These are phyloP conservation scores for Aphanomyces cochlioides DNA, from an alignment of 352 stramenopile genomes.

Conservation along the genomic window DNA sequence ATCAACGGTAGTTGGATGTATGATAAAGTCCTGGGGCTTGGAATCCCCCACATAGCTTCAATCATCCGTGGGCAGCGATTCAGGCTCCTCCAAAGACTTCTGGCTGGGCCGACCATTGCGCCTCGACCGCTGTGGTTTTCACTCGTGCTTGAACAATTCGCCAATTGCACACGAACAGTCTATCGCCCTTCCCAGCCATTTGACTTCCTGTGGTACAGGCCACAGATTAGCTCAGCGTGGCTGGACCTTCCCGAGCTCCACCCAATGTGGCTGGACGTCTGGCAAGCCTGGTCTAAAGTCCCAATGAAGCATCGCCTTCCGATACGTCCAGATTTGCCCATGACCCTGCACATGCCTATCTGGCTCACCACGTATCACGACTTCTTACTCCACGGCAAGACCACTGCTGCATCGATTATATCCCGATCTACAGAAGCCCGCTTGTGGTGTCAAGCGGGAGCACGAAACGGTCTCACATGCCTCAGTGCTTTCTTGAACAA, in stretches of 20 bases:
- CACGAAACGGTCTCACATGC: neutral
- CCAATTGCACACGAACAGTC: neutral
- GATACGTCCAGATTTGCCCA: neutral
- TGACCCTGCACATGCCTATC: neutral
- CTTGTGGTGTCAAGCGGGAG: neutral
- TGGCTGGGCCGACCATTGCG: no score
- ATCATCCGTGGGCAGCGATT: no score
- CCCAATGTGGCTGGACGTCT: neutral
- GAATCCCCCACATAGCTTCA: no score
- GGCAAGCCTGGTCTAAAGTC: neutral
- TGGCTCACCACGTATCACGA: neutral
- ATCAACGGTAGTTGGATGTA: no score
- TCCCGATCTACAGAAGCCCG: neutral
- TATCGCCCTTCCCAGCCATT: neutral
- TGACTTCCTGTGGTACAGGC: constrained; percentile 1
- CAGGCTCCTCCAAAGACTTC: no score
- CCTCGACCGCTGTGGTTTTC: no score
- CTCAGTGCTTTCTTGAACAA: neutral
- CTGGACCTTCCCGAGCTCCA: neutral
- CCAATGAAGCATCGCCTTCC: neutral
- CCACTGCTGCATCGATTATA: neutral
- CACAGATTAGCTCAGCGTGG: neutral
- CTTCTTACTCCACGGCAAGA: neutral
- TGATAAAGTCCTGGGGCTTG: no score
- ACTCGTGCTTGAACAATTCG: no score